A percentile compares a stretch with the other conserved stretches of the same genome.
Conservation (phyloP, 2,329 filamentous ascomycete genomes). For the Cercospora brassicicola region DNA sequence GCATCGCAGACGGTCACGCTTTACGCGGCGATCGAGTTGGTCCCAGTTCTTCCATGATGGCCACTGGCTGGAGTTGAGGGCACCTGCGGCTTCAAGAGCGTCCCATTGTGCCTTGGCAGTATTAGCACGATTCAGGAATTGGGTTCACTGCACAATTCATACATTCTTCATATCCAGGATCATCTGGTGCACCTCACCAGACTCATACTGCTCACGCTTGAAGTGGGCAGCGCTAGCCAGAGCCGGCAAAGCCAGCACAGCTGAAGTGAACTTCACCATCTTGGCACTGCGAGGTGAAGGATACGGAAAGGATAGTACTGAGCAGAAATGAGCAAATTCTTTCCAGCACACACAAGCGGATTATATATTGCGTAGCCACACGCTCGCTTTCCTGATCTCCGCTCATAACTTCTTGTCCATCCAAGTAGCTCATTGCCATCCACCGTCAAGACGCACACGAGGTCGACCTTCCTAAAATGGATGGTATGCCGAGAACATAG, state of each 20-base stretch:
- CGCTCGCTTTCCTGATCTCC: not conserved
- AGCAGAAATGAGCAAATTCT: constrained; percentile 9
- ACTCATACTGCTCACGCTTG: constrained; percentile 42
- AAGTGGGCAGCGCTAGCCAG: constrained; percentile 20
- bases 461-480: not conserved
- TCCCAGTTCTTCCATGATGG: constrained; percentile 42
- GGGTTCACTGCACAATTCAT: not conserved
- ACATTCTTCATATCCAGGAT: constrained; percentile 41
- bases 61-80: constrained; percentile 24
- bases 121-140: not conserved
- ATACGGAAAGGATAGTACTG: not conserved
- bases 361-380: not conserved
- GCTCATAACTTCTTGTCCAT: not conserved
- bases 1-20: constrained; percentile 37
- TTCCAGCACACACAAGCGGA: not conserved
- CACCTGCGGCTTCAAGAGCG: constrained; percentile 28
- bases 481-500: constrained; percentile 4
- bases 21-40: constrained; percentile 32
- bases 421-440: not conserved
- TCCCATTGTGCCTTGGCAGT: constrained; percentile 23
- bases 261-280: constrained; percentile 22
- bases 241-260: constrained; percentile 20
- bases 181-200: constrained; percentile 41
- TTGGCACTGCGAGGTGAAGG: constrained; percentile 5
- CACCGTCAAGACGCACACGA: constrained; percentile 2